Evolutionary conservation across 2,329 filamentous ascomycete species (phyloP).

Genomic region (Atkinsonella texensis): DNA sequence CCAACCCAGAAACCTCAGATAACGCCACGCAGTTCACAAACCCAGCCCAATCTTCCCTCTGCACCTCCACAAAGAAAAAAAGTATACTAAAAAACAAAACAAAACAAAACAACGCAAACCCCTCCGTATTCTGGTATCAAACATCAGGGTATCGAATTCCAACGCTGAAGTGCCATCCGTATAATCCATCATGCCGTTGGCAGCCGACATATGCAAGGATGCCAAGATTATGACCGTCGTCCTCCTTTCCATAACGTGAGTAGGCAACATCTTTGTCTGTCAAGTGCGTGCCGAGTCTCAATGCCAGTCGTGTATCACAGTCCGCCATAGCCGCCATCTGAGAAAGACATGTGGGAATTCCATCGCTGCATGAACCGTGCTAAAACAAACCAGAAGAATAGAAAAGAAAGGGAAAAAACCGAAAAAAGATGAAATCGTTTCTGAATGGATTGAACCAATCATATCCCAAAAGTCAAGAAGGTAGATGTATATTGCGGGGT

Average conservation of each 20-base stretch:
- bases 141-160: slow-evolving; percentile 8
- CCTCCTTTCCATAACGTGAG: slow-evolving; percentile 6
- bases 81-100: background rate
- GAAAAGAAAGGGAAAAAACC: background rate
- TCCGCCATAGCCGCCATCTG: slow-evolving; percentile 8
- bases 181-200: background rate
- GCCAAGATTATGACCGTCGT: background rate
- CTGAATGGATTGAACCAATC: no score
- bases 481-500: no score
- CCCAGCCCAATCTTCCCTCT: background rate
- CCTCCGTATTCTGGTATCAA: slow-evolving; percentile 5
- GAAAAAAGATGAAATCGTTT: background rate
- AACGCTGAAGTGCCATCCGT: slow-evolving; percentile 2
- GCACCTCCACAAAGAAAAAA: no score
- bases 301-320: slow-evolving; percentile 3
- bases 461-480: no score
- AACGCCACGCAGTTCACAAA: background rate
- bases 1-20: background rate
- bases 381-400: background rate
- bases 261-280: slow-evolving; percentile 9
- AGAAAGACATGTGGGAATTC: slow-evolving; percentile 13
- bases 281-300: slow-evolving; percentile 1
- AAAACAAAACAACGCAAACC: background rate
- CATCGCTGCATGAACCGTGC: slow-evolving; percentile 11
- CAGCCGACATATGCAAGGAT: background rate